phyloP scores from a whole-genome alignment of 768 basidiomycete genomes.

The Gloeostereum incarnatum region DNA sequence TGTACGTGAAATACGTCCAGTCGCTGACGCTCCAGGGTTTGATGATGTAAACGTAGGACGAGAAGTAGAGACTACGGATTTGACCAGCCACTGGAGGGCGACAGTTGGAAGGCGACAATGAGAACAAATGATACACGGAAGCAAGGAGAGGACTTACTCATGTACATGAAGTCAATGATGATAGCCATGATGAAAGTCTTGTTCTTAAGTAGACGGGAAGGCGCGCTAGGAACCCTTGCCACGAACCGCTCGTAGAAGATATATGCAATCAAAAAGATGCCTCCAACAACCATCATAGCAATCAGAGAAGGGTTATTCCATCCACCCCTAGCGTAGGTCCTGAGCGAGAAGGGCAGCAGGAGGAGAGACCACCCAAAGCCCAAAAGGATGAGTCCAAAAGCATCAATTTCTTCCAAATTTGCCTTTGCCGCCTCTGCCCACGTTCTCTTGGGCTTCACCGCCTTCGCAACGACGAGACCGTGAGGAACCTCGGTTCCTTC shows the following conservation, averaged over 20 bases:
- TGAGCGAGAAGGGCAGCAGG: slow-evolving; percentile 11
- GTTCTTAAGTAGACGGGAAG: slow-evolving; percentile 8
- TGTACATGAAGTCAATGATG: slow-evolving; percentile 10
- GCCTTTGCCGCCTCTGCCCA: slow-evolving; percentile 1
- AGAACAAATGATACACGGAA: slow-evolving; percentile 2
- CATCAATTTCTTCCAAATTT: slow-evolving; percentile 8
- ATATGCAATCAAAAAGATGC: slow-evolving; percentile 9
- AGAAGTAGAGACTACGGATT: slow-evolving; percentile 8
- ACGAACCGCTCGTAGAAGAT: slow-evolving; percentile 6
- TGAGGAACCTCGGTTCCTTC: slow-evolving; percentile 3
- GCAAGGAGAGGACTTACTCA: slow-evolving; percentile 9
- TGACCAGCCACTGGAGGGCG: slow-evolving; percentile 4
- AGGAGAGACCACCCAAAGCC: slow-evolving; percentile 8
- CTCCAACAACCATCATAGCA: slow-evolving; percentile 12
- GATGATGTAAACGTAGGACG: slow-evolving; percentile 15
- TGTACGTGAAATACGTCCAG: slow-evolving; percentile 17
- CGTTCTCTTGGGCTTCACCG: neutral
- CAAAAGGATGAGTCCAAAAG: slow-evolving; percentile 10
- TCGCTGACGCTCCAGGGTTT: slow-evolving; percentile 24
- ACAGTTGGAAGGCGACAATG: neutral
- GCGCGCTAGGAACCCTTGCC: slow-evolving; percentile 8
- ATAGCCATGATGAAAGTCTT: slow-evolving; percentile 9
- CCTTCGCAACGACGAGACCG: neutral
- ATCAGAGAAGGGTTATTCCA: slow-evolving; percentile 13
- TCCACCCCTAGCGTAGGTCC: slow-evolving; percentile 9